These are phyloP conservation scores for Globisporangium sylvaticum DNA, from an alignment of 352 stramenopile genomes.

Conservation along the genomic window DNA sequence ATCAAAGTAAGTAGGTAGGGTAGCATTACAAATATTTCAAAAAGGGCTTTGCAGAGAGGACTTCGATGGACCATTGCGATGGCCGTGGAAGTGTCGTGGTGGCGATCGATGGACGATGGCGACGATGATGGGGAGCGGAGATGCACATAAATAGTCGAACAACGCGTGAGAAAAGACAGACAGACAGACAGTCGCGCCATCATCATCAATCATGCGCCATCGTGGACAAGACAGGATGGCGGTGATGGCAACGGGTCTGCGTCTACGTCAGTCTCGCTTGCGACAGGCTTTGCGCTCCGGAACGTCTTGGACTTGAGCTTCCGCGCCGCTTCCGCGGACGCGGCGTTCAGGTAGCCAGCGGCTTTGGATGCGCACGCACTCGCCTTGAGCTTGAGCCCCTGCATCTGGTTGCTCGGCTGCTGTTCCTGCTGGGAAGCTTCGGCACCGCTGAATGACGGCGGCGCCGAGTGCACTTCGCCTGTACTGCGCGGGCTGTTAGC, in stretches of 20 bases:
- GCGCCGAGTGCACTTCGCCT: constrained; percentile 11
- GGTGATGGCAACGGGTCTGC: background rate
- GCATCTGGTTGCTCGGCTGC: constrained; percentile 32
- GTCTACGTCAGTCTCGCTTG: constrained; percentile 36
- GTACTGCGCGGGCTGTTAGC: constrained; percentile 18
- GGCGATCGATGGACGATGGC: background rate
- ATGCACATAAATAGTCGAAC: background rate
- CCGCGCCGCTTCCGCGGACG: constrained; percentile 46
- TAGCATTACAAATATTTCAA: constrained; percentile 1
- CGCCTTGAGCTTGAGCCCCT: constrained; percentile 27
- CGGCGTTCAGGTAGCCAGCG: constrained; percentile 40
- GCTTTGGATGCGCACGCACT: constrained; percentile 40
- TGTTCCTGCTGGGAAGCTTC: constrained; percentile 13
- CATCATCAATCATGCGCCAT: background rate
- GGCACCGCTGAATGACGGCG: constrained; percentile 17
- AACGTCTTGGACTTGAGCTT: constrained; percentile 40
- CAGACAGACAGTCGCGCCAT: background rate
- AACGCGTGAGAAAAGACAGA: background rate
- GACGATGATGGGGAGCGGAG: background rate
- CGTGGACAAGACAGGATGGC: background rate
- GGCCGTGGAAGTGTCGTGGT: background rate
- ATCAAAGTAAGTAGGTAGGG: background rate
- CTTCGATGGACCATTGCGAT: background rate
- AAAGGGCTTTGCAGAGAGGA: background rate
- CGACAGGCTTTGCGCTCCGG: constrained; percentile 18